These are phyloP conservation scores for Decorospora gaudefroyi DNA, from an alignment of 2,329 filamentous ascomycete genomes.

Conservation along the genomic window DNA sequence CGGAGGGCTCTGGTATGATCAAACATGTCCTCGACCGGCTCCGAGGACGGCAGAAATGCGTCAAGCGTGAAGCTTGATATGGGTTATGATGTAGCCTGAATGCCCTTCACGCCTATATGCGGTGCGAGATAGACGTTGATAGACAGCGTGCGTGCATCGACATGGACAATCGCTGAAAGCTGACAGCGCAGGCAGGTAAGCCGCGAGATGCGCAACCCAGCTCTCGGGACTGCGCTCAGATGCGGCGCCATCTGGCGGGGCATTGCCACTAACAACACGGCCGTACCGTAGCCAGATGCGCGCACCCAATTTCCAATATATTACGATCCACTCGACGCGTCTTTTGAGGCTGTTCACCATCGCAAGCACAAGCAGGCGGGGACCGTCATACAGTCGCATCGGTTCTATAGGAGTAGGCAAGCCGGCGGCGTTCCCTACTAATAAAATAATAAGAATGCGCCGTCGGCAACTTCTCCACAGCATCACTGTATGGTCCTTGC, in stretches of 20 bases:
- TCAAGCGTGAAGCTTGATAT: constrained; percentile 14
- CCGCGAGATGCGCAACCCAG: constrained; percentile 14
- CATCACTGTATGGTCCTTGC: constrained; percentile 13
- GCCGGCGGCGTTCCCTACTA: too few species aligned
- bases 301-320: constrained; percentile 11
- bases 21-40: constrained; percentile 7
- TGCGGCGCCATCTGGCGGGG: constrained; percentile 18
- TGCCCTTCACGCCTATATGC: constrained; percentile 1
- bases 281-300: constrained; percentile 10
- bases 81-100: constrained; percentile 8
- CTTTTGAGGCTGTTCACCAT: constrained; percentile 3
- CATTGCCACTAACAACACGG: too few species aligned
- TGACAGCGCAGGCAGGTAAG: constrained; percentile 2
- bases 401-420: not conserved
- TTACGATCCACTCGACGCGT: constrained; percentile 7
- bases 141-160: not conserved
- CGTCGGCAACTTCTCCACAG: constrained; percentile 9
- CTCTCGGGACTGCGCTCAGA: constrained; percentile 3
- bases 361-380: constrained; percentile 1
- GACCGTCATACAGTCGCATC: constrained; percentile 2
- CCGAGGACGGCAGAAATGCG: constrained; percentile 20
- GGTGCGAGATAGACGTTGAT: not conserved
- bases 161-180: not conserved
- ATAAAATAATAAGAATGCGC: constrained; percentile 9
- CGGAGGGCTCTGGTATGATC: not conserved